These are phyloP conservation scores for Toxoplasma gondii DNA, from an alignment of 169 alveolate species.

Conservation along the genomic window DNA sequence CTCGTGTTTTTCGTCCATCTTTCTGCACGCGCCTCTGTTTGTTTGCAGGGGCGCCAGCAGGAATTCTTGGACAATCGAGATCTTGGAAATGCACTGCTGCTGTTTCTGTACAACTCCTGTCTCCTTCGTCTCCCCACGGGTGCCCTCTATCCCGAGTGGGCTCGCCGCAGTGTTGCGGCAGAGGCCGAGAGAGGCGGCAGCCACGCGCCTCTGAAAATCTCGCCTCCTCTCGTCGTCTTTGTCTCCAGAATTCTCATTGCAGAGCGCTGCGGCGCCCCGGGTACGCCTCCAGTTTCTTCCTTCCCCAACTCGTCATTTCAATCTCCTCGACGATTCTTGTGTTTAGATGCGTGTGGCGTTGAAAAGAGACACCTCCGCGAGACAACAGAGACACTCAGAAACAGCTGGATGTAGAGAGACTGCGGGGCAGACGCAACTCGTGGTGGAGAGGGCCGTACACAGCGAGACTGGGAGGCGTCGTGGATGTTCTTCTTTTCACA, in stretches of 20 bases:
- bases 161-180: neutral
- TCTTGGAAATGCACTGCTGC: slow-evolving; percentile 3
- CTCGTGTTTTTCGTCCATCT: neutral
- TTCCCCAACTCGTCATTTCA: too few species aligned
- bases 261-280: neutral
- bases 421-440: too few species aligned
- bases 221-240: slow-evolving; percentile 3
- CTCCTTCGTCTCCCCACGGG: neutral
- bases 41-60: neutral
- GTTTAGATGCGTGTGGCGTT: too few species aligned
- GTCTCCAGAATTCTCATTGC: slow-evolving; percentile 4
- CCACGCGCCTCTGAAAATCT: neutral
- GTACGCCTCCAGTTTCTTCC: neutral
- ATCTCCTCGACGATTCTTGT: too few species aligned
- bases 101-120: neutral
- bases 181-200: neutral
- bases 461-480: too few species aligned
- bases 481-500: too few species aligned
- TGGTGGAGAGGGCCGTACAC: too few species aligned
- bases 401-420: too few species aligned
- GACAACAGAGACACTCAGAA: too few species aligned
- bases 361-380: too few species aligned
- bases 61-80: neutral
- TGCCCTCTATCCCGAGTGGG: neutral
- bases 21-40: neutral